phyloP scores from a whole-genome alignment of 2,329 filamentous ascomycete genomes.

The Alternaria viburni region DNA sequence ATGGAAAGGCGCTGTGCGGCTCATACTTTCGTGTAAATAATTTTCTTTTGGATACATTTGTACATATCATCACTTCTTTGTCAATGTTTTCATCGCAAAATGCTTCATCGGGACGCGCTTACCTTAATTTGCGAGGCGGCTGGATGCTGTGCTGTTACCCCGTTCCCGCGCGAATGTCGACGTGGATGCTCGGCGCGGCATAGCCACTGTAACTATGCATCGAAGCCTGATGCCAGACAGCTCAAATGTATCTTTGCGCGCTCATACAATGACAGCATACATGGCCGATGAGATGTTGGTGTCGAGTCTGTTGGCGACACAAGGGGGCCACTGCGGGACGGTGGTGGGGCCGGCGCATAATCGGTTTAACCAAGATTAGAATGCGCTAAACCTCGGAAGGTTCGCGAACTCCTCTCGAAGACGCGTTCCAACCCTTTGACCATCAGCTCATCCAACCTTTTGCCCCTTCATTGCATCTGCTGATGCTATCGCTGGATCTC shows the following conservation, averaged over 20 bases:
- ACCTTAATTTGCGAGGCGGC: neutral
- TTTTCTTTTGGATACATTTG: neutral
- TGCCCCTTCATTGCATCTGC: neutral
- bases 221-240: neutral
- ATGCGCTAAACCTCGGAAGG: neutral
- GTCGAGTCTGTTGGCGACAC: neutral
- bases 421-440: neutral
- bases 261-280: neutral
- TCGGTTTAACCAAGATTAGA: neutral
- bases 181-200: neutral
- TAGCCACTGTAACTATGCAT: neutral
- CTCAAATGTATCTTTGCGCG: neutral
- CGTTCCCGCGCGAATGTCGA: neutral
- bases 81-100: neutral
- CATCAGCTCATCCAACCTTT: neutral
- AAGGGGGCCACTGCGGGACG: neutral
- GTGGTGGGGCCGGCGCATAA: neutral
- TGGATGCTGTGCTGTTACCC: neutral
- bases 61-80: neutral
- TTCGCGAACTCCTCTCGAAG: neutral
- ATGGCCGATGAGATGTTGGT: neutral
- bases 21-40: neutral
- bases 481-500: neutral
- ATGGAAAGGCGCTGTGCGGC: neutral
- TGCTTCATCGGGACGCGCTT: neutral